phyloP scores from a whole-genome alignment of 1,284 basidiomycete species.

The Austropuccinia psidii region DNA sequence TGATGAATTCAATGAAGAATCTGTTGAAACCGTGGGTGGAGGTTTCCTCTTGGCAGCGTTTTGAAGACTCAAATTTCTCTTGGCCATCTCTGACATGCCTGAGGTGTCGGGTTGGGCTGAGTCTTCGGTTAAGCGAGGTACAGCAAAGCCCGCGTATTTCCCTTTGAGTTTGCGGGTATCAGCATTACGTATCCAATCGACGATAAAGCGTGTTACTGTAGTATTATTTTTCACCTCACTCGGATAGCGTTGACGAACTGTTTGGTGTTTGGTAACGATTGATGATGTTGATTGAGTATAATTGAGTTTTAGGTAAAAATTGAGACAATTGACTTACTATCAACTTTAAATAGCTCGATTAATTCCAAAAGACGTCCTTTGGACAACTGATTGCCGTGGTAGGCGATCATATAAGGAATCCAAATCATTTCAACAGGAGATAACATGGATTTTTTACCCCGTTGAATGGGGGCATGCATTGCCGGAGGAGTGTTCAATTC shows the following conservation, averaged over 20 bases:
- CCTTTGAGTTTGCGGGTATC: slow-evolving; percentile 5
- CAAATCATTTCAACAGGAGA: slow-evolving; percentile 34
- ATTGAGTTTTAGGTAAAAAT: not conserved
- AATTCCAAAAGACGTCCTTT: slow-evolving; percentile 17
- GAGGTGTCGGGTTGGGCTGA: not conserved
- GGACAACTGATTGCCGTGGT: slow-evolving; percentile 4
- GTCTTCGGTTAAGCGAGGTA: slow-evolving; percentile 9
- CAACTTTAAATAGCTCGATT: slow-evolving; percentile 31
- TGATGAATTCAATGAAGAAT: no score
- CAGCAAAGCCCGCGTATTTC: slow-evolving; percentile 24
- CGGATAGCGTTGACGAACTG: slow-evolving; percentile 17
- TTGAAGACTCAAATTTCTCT: not conserved
- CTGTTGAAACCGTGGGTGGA: not conserved
- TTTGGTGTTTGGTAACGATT: not conserved
- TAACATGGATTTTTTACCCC: slow-evolving; percentile 16
- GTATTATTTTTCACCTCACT: slow-evolving; percentile 33
- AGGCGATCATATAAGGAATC: slow-evolving; percentile 32
- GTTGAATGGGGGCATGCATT: slow-evolving; percentile 14
- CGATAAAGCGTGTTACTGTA: not conserved
- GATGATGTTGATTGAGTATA: not conserved
- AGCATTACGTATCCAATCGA: slow-evolving; percentile 13
- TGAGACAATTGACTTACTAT: not conserved
- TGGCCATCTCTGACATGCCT: not conserved
- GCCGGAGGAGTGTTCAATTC: slow-evolving; percentile 23
- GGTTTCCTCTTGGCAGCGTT: not conserved